phyloP scores from a whole-genome alignment of 192 early-diverging fungal genomes.

The Coemansia sp. region DNA sequence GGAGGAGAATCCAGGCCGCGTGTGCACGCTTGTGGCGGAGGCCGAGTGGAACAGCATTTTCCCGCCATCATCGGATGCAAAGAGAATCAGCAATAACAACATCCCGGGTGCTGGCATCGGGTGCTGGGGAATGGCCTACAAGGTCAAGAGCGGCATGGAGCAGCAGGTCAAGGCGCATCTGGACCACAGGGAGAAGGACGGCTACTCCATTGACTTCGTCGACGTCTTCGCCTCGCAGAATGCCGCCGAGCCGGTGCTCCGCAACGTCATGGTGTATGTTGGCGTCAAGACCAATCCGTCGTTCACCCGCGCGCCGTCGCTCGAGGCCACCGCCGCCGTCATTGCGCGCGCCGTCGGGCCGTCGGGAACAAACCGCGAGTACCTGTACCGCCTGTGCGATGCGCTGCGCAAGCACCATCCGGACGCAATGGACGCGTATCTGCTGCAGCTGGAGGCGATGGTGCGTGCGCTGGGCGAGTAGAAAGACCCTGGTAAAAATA shows the following conservation, averaged over 20 bases:
- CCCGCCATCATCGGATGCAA: neutral
- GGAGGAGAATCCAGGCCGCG: slow-evolving; percentile 72
- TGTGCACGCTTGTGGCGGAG: slow-evolving; percentile 79
- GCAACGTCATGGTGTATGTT: slow-evolving; percentile 77
- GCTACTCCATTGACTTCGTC: slow-evolving; percentile 69
- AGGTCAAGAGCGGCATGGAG: slow-evolving; percentile 66
- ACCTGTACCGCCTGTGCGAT: slow-evolving; percentile 65
- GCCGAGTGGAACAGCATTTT: slow-evolving; percentile 65
- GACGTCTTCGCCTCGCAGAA: slow-evolving; percentile 58
- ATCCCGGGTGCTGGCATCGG: slow-evolving; percentile 40
- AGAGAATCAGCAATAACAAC: neutral
- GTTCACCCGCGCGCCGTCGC: slow-evolving; percentile 70
- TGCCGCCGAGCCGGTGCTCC: slow-evolving; percentile 44
- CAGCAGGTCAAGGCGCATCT: slow-evolving; percentile 70
- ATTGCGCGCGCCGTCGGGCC: slow-evolving; percentile 68
- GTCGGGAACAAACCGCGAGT: slow-evolving; percentile 71
- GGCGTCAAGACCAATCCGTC: slow-evolving; percentile 73
- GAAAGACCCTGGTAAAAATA: neutral
- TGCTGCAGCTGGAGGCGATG: slow-evolving; percentile 59
- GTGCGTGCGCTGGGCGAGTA: slow-evolving; percentile 25
- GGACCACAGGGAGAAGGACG: slow-evolving; percentile 90
- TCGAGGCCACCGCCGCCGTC: slow-evolving; percentile 63
- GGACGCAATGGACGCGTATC: slow-evolving; percentile 59
- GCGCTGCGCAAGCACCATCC: slow-evolving; percentile 59
- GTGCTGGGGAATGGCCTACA: slow-evolving; percentile 85